These are phyloP conservation scores for Inonotus hispidus DNA, from an alignment of 1,284 basidiomycete species.

Conservation along the genomic window DNA sequence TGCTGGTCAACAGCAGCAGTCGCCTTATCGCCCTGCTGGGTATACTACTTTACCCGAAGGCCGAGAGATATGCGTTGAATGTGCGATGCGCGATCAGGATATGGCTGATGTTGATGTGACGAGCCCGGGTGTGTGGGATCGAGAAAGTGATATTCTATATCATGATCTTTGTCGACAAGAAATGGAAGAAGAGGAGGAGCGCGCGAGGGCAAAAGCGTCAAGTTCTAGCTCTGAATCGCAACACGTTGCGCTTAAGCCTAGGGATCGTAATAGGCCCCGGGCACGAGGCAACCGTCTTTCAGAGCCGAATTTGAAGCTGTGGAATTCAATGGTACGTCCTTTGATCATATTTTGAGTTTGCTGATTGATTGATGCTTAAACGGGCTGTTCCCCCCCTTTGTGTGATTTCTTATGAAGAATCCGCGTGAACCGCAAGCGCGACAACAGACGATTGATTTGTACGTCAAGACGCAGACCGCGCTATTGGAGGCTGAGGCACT, in stretches of 20 bases:
- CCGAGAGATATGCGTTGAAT: constrained; percentile 94
- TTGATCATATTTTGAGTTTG: constrained; percentile 13
- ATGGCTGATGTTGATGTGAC: constrained; percentile 94
- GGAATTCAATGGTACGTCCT: constrained; percentile 76
- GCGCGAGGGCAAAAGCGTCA: constrained; percentile 6
- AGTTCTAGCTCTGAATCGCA: constrained; percentile 15
- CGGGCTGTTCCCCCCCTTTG: not conserved
- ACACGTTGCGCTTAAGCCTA: constrained; percentile 34
- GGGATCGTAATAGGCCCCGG: constrained; percentile 51
- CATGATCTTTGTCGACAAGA: constrained; percentile 64
- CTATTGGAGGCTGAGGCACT: constrained; percentile 71
- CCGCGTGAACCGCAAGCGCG: constrained; percentile 75
- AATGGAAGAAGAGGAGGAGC: constrained; percentile 14
- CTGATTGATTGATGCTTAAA: not conserved
- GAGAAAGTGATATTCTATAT: constrained; percentile 81
- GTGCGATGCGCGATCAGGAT: constrained; percentile 98
- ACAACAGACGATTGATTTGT: constrained; percentile 63
- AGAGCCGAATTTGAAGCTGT: constrained; percentile 79
- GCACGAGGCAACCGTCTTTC: constrained; percentile 66
- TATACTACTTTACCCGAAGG: constrained; percentile 10
- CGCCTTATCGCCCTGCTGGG: not conserved
- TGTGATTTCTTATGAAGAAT: constrained; percentile 44
- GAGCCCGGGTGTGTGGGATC: constrained; percentile 84
- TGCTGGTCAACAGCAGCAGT: not conserved
- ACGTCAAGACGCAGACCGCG: constrained; percentile 65